These are phyloP conservation scores for Abrus pulchellus DNA, from an alignment of 306 rosid genomes.

Conservation along the genomic window DNA sequence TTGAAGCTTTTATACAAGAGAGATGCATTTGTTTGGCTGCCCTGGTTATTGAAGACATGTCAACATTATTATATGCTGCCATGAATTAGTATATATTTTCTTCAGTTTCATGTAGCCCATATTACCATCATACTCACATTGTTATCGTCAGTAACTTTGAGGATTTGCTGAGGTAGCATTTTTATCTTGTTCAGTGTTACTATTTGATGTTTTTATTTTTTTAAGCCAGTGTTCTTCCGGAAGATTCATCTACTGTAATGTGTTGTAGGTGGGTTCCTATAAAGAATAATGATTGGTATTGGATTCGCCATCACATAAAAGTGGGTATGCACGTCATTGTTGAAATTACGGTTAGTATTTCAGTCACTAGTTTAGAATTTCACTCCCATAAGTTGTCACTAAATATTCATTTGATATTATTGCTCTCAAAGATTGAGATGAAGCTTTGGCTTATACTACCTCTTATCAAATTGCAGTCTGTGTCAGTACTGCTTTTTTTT, in stretches of 20 bases:
- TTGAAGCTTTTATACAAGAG: slow-evolving; percentile 33
- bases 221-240: slow-evolving; percentile 39
- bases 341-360: slow-evolving; percentile 84
- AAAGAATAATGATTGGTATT: slow-evolving; percentile 93
- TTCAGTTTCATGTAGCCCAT: slow-evolving; percentile 20
- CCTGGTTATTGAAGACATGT: slow-evolving; percentile 30
- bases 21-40: slow-evolving; percentile 20
- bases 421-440: slow-evolving; percentile 27
- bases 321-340: slow-evolving; percentile 91
- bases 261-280: slow-evolving; percentile 94
- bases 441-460: slow-evolving; percentile 22
- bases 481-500: slow-evolving; percentile 20
- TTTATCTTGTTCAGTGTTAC: slow-evolving; percentile 42
- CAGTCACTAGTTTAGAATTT: slow-evolving; percentile 29
- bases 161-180: slow-evolving; percentile 30
- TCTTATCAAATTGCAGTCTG: background rate
- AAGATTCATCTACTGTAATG: slow-evolving; percentile 51
- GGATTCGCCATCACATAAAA: slow-evolving; percentile 98
- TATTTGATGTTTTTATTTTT: slow-evolving; percentile 38
- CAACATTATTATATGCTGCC: slow-evolving; percentile 34
- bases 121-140: slow-evolving; percentile 25
- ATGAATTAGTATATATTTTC: slow-evolving; percentile 31
- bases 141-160: slow-evolving; percentile 32
- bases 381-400: slow-evolving; percentile 32
- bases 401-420: slow-evolving; percentile 30